Evolutionary conservation across 2,329 filamentous ascomycete species (phyloP), one percentile per base, ranked within the genome.

Genomic region (Pseudogymnoascus sp.): DNA sequence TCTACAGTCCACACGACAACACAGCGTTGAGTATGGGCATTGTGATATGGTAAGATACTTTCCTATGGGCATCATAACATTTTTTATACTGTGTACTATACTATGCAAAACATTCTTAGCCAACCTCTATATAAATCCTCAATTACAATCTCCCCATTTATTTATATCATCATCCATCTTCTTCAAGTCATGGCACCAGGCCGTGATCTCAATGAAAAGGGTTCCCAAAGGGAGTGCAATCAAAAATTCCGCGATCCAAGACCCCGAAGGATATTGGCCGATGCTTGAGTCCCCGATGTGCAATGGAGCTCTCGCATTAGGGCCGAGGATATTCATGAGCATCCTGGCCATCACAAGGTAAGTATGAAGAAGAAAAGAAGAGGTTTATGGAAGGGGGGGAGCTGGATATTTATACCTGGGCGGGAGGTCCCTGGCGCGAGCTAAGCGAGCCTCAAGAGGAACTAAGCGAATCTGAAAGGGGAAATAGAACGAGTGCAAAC

Each of bases 171-270:
- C 8, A 19, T 19, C 3, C 3, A 19, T 33, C 66, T 69, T 68
- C 67, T 66, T 68, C 67, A 66, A 62, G 60, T 7, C 62, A 49
- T 5, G 41, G 62, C 62, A 11, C 60, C 33, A 66, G 55, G 61
- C 62, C 16, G 14, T 60, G 41, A 45, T 35, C 62, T 61, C 63
- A 68, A 69, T 68, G 68, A 70, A 70, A 70, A 70, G 49, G 49
- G 22, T 49, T 39, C 60, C 60, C 39, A 33, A 14, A 59, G 60
- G 41, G 72, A 69, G 67, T 70, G 69, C 74, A 74, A 78, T 75
- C 77, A 79, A 79, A 79, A 78, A 79, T 79, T 79, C 71, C 75
- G 75, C 76, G 74, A 74, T 72, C 74, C 73, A 77, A 75, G 76
- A 73, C 74, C 75, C 77, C 77, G 75, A 76, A 79, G 70, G 73